Conservation (phyloP, 352 stramenopile species). For the Globisporangium perplexum region DNA sequence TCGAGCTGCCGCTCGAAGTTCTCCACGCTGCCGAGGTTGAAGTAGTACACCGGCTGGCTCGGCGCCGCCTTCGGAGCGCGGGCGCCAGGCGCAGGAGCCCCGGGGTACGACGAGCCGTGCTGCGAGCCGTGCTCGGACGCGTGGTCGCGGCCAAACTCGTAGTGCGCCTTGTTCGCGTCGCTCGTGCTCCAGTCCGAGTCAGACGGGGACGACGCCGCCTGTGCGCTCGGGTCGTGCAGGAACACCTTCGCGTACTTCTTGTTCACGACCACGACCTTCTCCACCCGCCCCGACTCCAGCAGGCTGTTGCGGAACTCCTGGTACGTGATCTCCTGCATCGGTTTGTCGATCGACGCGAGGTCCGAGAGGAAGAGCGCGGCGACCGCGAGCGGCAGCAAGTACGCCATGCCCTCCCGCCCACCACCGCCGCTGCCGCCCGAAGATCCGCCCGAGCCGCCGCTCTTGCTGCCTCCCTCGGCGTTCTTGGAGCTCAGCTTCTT, state of each 20-base stretch:
- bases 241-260: constrained; percentile 90
- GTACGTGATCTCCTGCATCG: constrained; percentile 89
- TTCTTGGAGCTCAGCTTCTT: constrained; percentile 75
- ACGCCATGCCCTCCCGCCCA: constrained; percentile 61
- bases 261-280: constrained; percentile 89
- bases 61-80: constrained; percentile 14
- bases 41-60: constrained; percentile 79
- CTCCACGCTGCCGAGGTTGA: constrained; percentile 98
- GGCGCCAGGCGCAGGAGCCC: not conserved
- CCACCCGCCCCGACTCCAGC: constrained; percentile 77
- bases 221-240: constrained; percentile 38
- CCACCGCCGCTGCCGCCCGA: constrained; percentile 26
- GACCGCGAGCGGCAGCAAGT: constrained; percentile 66
- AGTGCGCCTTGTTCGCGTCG: constrained; percentile 26
- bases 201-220: constrained; percentile 7
- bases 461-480: constrained; percentile 20
- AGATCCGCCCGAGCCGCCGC: constrained; percentile 22
- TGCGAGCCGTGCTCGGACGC: constrained; percentile 15
- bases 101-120: constrained; percentile 6
- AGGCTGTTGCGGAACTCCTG: constrained; percentile 89
- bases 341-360: constrained; percentile 64
- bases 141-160: constrained; percentile 21
- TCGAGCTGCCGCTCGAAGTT: constrained; percentile 98
- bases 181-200: constrained; percentile 12
- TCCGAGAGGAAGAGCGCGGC: constrained; percentile 74